Base-by-base conservation (phyloP, 2,329 filamentous ascomycete species). In the Penicillium sp. region DNA sequence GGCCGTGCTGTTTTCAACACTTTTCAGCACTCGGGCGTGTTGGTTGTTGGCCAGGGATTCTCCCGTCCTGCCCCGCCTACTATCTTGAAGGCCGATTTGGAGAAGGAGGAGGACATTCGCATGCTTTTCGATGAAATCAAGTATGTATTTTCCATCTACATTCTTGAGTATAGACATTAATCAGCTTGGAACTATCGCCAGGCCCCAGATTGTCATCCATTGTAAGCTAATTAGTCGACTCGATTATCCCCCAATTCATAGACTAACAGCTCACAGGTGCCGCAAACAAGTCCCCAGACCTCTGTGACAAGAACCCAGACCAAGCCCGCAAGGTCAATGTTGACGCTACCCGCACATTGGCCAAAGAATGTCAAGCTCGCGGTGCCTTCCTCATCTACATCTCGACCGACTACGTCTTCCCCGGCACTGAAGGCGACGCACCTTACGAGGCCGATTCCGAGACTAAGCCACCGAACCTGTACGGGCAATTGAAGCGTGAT, bases 271-370 rank as follows among this genome's bases (percentile, higher is more conserved):
- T 47, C 43, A 38, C 50, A 92, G 89, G 89, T 70, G 92, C 92
- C 40, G 92, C 92, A 45, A 92, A 96, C 74, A 86, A 91, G 60
- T 95, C 88, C 68, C 92, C 92, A 2, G 92, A 96, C 75, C 88
- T 89, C 70, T 93, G 92, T 69, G 88, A 92, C 66, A 83, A 84
- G 62, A 85, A 96, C 71, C 92, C 91, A 3, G 84, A 87, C 58
- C 89, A 85, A 53, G 90, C 91, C 3, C 84, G 83, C 59, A 82
- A 82, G 19, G 79, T 95, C 66, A 96, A 96, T 68, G 85, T 93
- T 13, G 81, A 84, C 3, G 88, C 91, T 2, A 89, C 90, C 46
- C 77, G 80, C 47, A 75, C 77, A 9, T 83, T 96, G 13, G 90
- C 90, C 10, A 73, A 79, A 40, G 80, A 86, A n/a, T 88, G 89